Percentiles rank a stretch among this genome's conserved stretches.
Conservation (phyloP, 768 basidiomycete genomes). For the Mycena chlorophos region DNA sequence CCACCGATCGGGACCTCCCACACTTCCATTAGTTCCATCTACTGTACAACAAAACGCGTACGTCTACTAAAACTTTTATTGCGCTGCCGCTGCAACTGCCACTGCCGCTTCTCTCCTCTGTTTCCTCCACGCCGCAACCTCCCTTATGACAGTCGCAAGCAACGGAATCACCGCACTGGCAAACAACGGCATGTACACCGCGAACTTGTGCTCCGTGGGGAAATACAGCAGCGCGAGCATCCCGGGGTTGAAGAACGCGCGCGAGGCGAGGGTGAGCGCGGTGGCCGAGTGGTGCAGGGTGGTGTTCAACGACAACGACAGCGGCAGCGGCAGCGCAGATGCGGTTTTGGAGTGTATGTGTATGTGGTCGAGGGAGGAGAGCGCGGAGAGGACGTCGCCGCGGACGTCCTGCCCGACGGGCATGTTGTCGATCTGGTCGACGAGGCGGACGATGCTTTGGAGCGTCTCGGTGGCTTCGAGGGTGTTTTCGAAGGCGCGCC, state of each 20-base stretch:
- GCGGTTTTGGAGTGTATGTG: conserved; percentile 15
- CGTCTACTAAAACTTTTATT: no score
- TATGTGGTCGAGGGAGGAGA: conserved; percentile 76
- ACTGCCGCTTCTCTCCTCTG: conserved; percentile 22
- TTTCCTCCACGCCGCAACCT: conserved; percentile 64
- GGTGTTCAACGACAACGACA: conserved; percentile 8
- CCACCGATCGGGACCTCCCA: no score
- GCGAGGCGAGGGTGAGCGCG: conserved; percentile 67
- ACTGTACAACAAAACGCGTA: no score
- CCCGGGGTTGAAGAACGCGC: conserved; percentile 94
- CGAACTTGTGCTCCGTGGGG: conserved; percentile 96
- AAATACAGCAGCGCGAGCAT: conserved; percentile 97
- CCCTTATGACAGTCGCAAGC: conserved; percentile 70
- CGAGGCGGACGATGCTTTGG: conserved; percentile 78
- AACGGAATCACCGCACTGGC: conserved; percentile 87
- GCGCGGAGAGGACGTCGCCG: conserved; percentile 66
- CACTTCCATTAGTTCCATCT: no score
- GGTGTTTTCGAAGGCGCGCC: conserved; percentile 68
- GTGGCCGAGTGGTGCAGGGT: conserved; percentile 60
- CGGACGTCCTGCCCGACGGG: conserved; percentile 79
- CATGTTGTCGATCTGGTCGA: conserved; percentile 88
- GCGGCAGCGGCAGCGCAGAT: neutral
- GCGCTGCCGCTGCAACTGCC: no score
- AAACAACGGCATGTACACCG: conserved; percentile 94
- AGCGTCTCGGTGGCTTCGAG: conserved; percentile 72